Percentiles rank a stretch among this genome's conserved stretches.
Conservation (phyloP, 345 rosid genomes). For the Turritis glabra region DNA sequence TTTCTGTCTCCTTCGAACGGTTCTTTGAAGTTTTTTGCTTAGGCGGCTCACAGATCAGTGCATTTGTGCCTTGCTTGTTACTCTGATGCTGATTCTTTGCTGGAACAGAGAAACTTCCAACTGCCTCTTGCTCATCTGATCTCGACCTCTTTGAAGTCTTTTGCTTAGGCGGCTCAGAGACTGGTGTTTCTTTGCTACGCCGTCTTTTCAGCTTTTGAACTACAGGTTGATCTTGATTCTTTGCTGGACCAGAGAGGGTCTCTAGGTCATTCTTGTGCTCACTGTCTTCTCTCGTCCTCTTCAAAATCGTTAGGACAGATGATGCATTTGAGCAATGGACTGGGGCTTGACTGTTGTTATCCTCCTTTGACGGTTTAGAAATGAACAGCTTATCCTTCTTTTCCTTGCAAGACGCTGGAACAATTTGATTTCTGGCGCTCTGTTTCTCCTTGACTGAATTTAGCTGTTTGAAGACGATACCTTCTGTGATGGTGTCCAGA, state of each 20-base stretch:
- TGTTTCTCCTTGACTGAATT: slow-evolving; percentile 29
- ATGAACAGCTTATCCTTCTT: slow-evolving; percentile 4
- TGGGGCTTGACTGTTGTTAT: slow-evolving; percentile 10
- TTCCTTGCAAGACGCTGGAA: slow-evolving; percentile 9
- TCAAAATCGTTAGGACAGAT: slow-evolving; percentile 23
- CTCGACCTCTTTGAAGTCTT: slow-evolving; percentile 30
- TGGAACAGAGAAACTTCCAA: slow-evolving; percentile 1
- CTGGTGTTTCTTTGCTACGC: slow-evolving; percentile 16
- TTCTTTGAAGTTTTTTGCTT: slow-evolving; percentile 23
- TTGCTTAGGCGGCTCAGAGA: slow-evolving; percentile 18
- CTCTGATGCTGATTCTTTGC: slow-evolving; percentile 9
- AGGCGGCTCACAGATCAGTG: slow-evolving; percentile 13
- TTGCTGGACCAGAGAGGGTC: slow-evolving; percentile 6
- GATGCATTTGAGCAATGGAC: slow-evolving; percentile 27
- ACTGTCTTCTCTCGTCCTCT: slow-evolving; percentile 30
- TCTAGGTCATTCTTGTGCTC: slow-evolving; percentile 19
- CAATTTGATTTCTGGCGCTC: background rate
- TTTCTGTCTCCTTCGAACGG: slow-evolving; percentile 22
- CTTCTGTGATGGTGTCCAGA: slow-evolving; percentile 59
- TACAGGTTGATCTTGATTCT: slow-evolving; percentile 11
- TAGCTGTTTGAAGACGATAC: slow-evolving; percentile 22
- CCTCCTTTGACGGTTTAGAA: slow-evolving; percentile 25
- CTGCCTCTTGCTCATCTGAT: slow-evolving; percentile 20
- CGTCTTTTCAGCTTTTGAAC: slow-evolving; percentile 19
- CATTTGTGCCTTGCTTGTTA: slow-evolving; percentile 13